Evolutionary conservation across 2,329 filamentous ascomycete species (phyloP), one percentile per base, ranked within the genome.

Genomic region (Xylariaceae sp.): DNA sequence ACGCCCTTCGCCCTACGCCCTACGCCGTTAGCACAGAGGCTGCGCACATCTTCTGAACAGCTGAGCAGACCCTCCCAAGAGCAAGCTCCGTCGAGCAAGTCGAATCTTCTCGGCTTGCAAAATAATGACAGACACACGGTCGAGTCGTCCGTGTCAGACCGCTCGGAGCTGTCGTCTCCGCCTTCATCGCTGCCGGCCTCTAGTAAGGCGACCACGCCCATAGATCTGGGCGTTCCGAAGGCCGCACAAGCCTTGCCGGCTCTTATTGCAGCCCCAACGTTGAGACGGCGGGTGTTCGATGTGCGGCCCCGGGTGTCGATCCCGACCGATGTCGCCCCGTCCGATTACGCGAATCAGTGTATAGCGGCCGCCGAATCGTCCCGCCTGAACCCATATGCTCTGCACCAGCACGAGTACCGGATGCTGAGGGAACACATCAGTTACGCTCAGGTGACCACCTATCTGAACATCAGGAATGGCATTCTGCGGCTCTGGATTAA

Each of bases 381-480:
- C 25, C 74, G 92, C 37, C 68, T 98, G 2, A 90, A 90, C 45
- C 90, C 92, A 1, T 96, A 92, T 58, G 80, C 83, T 9, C 64
- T 98, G 24, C 88, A 96, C 58, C 72, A 75, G 17, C 80, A 85
- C 42, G 92, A 98, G 58, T 89, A 95, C 54, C 66, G 72, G 38
- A 69, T 94, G 39, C 64, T 98, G 25, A 77, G 85, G 41, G 72
- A 84, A 41, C 80, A 93, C 49, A 77, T 98, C 47, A 94, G 83
- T 52, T 80, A 86, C 50, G 72, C 81, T 19, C 92, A 98, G 59
- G 87, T 95, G 45, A 95, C 90, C 3, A 85, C 87, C 10, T 98
- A 98, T 60, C 68, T 98, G 34, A 96, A 96, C 56, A 92, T 98
- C 42, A 77, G 92, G 47, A 98, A 98, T 57, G 85, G 87, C 12